Percentiles rank a stretch among this genome's conserved stretches.
phyloP scores from a whole-genome alignment of 495 filamentous ascomycete genomes.

The Neurospora sp. region DNA sequence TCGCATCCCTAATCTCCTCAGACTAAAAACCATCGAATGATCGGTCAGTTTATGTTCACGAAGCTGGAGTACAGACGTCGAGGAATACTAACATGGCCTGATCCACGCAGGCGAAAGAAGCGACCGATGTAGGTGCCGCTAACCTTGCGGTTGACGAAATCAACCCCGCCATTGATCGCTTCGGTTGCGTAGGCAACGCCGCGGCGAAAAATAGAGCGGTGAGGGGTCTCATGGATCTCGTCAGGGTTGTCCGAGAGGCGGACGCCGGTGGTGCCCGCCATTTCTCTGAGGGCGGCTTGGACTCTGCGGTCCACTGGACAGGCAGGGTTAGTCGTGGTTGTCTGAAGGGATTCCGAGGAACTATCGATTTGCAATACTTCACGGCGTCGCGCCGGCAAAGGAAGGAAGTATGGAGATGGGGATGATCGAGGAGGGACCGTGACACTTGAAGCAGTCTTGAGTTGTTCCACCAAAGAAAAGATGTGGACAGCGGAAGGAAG shows the following conservation, averaged over 20 bases:
- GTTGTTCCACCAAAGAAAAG: neutral
- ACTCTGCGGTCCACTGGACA: neutral
- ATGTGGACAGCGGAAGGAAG: neutral
- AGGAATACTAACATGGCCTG: constrained; percentile 48
- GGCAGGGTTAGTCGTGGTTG: neutral
- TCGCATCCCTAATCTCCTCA: constrained; percentile 45
- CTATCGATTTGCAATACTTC: neutral
- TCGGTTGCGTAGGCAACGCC: neutral
- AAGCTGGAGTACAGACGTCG: neutral
- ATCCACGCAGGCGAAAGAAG: constrained; percentile 62
- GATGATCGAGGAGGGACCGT: neutral
- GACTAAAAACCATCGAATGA: constrained; percentile 31
- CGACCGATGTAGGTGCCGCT: constrained; percentile 47
- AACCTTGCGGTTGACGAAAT: constrained; percentile 12
- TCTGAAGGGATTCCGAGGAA: neutral
- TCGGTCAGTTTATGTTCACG: neutral
- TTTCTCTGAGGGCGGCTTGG: neutral
- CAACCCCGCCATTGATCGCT: neutral
- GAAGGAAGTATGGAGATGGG: neutral
- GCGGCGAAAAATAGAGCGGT: neutral
- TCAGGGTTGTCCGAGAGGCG: neutral
- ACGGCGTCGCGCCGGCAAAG: neutral
- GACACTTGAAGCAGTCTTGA: neutral
- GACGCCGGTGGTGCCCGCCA: neutral
- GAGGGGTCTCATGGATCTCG: neutral